A percentile compares a stretch with the other conserved stretches of the same genome.
These are phyloP conservation scores for Linnemannia hyalina DNA, from an alignment of 192 early-diverging fungal species.

Conservation along the genomic window DNA sequence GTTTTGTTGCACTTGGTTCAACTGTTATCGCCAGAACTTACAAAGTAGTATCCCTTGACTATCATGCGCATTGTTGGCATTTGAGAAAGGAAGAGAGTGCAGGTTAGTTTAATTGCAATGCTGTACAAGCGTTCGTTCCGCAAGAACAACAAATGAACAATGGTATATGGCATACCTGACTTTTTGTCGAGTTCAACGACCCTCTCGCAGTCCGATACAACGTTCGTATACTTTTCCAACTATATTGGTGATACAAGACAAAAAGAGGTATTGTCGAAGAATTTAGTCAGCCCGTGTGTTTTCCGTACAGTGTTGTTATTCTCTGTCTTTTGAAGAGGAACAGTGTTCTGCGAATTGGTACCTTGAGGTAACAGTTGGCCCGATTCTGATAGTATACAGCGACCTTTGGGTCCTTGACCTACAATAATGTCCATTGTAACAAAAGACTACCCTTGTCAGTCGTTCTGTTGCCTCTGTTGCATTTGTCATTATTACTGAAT, in stretches of 20 bases:
- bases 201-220: constrained; percentile 71
- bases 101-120: background rate
- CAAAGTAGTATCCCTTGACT: constrained; percentile 82
- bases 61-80: constrained; percentile 12
- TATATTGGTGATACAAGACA: constrained; percentile 8
- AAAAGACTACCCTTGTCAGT: background rate
- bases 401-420: constrained; percentile 74
- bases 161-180: constrained; percentile 56
- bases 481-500: background rate
- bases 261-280: background rate
- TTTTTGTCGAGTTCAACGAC: constrained; percentile 77
- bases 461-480: background rate
- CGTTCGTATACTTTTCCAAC: constrained; percentile 68
- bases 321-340: background rate
- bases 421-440: background rate
- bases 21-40: constrained; percentile 31
- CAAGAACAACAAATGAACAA: background rate
- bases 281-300: background rate
- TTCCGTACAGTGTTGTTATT: too few relatives aligned
- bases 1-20: background rate
- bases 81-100: background rate
- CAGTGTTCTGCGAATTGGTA: constrained; percentile 1
- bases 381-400: constrained; percentile 87
- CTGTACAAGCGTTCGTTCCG: too few relatives aligned
- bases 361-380: constrained; percentile 79